Base-by-base conservation (phyloP, 2,329 filamentous ascomycete genomes). In the Fusarium pininemorale region DNA sequence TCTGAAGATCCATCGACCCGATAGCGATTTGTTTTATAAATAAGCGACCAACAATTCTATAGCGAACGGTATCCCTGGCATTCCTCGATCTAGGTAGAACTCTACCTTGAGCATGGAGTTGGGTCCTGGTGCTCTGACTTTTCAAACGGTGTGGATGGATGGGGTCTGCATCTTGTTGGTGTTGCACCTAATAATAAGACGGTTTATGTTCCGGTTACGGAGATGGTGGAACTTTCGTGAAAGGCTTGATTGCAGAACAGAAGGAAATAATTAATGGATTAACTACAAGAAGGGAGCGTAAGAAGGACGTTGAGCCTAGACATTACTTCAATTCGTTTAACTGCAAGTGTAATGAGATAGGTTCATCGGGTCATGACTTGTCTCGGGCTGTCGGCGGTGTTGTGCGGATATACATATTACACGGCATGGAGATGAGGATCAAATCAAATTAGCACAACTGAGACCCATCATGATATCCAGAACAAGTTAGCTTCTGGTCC, bases 401-500 rank as follows among this genome's bases (percentile, higher is more conserved):
- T 62, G 66, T 72, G 69, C 55, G 64, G 51, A 72, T 61, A 35
- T 26, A 26, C 26, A 26, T 35, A 63, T 61, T 51, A 24, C 35
- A 41, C 41, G n/a, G 39, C 45, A 22, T 39, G 12, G 24, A 41
- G 26, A 48, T 20, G 32, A 26, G 45, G 44, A n/a, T 41, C 44
- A 55, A 35, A 60, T 37, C 15, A 35, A 35, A 35, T 74, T 74
- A 57, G 67, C 71, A 74, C 71, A 45, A n/a, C 44, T 41, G 18
- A 56, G 63, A 62, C 50, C 62, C 54, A 63, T 61, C 54, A 66
- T 45, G 50, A 69, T 41, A 48, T 28, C 75, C 63, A 50, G 38
- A 63, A 24, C 38, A 12, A 63, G 75, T 63, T 77, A 77, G 75
- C 42, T 59, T 60, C 47, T 42, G 50, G 55, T 68, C 58, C 55